phyloP scores from a whole-genome alignment of 148 eudicot genomes.

The Vaccinium myrtillus region DNA sequence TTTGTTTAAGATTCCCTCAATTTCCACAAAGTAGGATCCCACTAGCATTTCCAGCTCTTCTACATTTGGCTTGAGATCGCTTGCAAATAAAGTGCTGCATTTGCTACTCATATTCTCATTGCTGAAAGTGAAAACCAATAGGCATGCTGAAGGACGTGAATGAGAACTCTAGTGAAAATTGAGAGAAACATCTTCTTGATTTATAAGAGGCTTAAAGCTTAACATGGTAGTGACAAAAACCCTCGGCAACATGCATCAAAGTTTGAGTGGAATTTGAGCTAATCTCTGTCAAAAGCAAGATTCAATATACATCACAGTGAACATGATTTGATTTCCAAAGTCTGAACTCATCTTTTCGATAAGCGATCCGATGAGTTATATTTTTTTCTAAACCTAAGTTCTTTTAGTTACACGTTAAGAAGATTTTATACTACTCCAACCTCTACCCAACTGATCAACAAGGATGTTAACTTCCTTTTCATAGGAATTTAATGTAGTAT shows the following conservation, averaged over 20 bases:
- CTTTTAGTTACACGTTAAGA: no score
- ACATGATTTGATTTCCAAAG: neutral
- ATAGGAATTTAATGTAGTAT: no score
- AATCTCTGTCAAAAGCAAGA: neutral
- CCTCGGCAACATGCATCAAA: no score
- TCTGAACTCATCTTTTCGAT: neutral
- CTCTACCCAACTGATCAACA: no score
- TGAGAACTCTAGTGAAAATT: neutral
- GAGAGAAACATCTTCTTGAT: neutral
- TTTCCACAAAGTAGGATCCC: conserved; percentile 14
- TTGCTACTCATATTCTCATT: neutral
- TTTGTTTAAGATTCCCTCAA: conserved; percentile 8
- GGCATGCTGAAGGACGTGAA: neutral
- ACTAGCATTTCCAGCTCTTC: conserved; percentile 16
- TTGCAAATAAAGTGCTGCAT: neutral
- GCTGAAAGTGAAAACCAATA: neutral
- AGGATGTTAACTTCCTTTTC: no score
- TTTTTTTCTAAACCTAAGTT: neutral
- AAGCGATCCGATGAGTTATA: neutral
- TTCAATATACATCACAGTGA: neutral
- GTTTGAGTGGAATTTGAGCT: neutral
- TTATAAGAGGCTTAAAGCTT: neutral
- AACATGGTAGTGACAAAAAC: no score
- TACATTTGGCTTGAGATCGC: neutral
- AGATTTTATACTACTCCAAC: no score